These are phyloP conservation scores for Populus hybrid DNA, from an alignment of 441 rosid species.

Conservation along the genomic window DNA sequence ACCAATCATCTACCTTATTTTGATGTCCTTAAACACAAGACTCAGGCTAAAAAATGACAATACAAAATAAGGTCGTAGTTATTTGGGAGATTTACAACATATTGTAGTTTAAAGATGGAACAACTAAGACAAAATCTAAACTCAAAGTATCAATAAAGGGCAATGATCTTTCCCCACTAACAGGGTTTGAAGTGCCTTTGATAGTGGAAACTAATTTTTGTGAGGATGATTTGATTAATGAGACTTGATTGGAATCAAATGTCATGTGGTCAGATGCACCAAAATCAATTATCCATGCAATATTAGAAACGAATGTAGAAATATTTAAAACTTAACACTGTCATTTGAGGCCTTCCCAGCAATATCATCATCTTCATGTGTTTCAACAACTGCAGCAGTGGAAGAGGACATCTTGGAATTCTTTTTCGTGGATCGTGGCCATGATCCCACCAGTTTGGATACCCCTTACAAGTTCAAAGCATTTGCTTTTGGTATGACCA, in stretches of 20 bases:
- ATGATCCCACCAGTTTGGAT: conserved; percentile 2
- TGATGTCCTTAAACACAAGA: conserved; percentile 13
- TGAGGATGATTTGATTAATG: not conserved
- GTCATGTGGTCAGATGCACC: not conserved
- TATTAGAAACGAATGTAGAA: conserved; percentile 1
- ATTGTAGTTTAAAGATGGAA: not conserved
- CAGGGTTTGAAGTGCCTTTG: not conserved
- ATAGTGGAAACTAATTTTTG: not conserved
- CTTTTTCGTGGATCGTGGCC: not conserved
- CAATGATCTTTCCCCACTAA: not conserved
- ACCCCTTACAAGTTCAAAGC: not conserved
- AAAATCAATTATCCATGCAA: conserved; percentile 13
- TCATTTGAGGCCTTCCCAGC: not conserved
- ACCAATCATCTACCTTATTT: not conserved
- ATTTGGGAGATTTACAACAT: not conserved
- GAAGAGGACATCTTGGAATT: not conserved
- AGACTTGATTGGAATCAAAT: not conserved
- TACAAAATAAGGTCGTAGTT: not conserved
- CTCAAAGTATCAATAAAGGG: not conserved
- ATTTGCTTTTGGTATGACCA: not conserved
- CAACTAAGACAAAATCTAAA: not conserved
- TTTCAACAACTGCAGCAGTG: not conserved
- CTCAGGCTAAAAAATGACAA: conserved; percentile 12
- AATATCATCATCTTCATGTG: fast-evolving
- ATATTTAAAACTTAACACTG: not conserved